phyloP scores from a whole-genome alignment of 75 land plant species.

The Cryptomeria japonica region DNA sequence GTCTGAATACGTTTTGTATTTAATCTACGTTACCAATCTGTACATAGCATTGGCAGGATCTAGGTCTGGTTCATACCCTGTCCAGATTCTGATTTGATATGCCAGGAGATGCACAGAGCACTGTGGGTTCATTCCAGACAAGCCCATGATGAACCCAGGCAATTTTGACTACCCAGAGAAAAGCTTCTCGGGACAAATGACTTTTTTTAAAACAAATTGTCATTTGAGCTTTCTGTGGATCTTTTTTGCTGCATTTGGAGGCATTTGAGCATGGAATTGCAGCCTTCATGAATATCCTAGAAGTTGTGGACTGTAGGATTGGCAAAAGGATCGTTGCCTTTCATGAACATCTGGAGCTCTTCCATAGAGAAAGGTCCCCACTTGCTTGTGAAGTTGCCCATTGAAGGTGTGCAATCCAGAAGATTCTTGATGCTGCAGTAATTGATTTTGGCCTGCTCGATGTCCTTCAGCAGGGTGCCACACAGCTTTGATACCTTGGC shows the following conservation, averaged over 20 bases:
- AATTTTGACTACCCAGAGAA: too few relatives aligned
- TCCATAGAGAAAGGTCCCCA: conserved; percentile 19
- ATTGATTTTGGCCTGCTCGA: conserved; percentile 34
- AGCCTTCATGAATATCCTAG: conserved; percentile 20
- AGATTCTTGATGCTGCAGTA: conserved; percentile 25
- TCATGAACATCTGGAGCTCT: conserved; percentile 28
- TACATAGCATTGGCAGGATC: too few relatives aligned
- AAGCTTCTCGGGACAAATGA: too few relatives aligned
- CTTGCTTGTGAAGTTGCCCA: not conserved
- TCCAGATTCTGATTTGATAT: too few relatives aligned
- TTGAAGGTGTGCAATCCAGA: conserved; percentile 14
- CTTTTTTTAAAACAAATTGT: too few relatives aligned
- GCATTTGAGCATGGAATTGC: conserved; percentile 14
- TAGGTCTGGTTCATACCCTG: too few relatives aligned
- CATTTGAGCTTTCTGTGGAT: conserved; percentile 15
- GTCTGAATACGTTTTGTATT: too few relatives aligned
- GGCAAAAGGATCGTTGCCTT: conserved; percentile 40
- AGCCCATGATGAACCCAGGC: too few relatives aligned
- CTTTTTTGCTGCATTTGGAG: conserved; percentile 16
- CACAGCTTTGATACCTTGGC: conserved; percentile 37
- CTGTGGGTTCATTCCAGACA: too few relatives aligned
- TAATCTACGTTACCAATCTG: too few relatives aligned
- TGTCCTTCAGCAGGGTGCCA: conserved; percentile 28
- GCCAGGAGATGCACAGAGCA: too few relatives aligned
- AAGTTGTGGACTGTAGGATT: conserved; percentile 14